Evolutionary conservation across 768 basidiomycete species (phyloP).

Genomic region (Lactarius tabidus): DNA sequence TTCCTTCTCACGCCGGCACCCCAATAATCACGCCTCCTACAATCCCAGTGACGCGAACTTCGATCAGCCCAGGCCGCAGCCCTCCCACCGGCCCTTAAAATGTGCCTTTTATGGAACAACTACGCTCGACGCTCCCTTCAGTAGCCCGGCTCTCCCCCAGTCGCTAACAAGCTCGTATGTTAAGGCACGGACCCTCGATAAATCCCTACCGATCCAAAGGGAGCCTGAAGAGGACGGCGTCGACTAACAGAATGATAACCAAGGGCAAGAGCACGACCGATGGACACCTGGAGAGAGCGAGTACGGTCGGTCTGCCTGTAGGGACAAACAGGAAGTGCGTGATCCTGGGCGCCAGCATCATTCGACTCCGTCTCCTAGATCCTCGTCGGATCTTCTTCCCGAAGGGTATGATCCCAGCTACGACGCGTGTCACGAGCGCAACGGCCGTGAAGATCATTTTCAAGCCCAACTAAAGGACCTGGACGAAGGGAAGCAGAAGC

Average conservation of each 20-base stretch:
- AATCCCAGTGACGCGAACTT: constrained; percentile 22
- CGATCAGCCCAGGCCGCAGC: constrained; percentile 17
- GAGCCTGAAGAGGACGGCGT: constrained; percentile 25
- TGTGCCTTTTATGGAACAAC: constrained; percentile 14
- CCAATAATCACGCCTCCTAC: constrained; percentile 17
- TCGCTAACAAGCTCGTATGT: constrained; percentile 19
- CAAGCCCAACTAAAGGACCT: constrained; percentile 5
- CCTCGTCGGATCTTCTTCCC: constrained; percentile 26
- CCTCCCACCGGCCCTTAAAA: constrained; percentile 18
- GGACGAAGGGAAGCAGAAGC: constrained; percentile 6
- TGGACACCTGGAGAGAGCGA: constrained; percentile 20
- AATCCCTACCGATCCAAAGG: constrained; percentile 25
- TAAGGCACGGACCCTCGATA: constrained; percentile 26
- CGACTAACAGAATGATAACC: constrained; percentile 7
- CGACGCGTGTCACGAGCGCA: constrained; percentile 20
- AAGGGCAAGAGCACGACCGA: constrained; percentile 18
- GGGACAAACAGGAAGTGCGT: constrained; percentile 20
- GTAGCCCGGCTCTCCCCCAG: constrained; percentile 13
- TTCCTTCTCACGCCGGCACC: constrained; percentile 18
- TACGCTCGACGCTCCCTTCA: constrained; percentile 21
- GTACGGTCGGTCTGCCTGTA: constrained; percentile 15
- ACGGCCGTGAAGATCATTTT: constrained; percentile 1
- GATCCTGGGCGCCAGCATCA: constrained; percentile 19
- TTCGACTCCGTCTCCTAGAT: constrained; percentile 19
- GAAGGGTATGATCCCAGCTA: constrained; percentile 22